Conservation (phyloP, 768 basidiomycete genomes). For the Suillus subalutaceus region DNA sequence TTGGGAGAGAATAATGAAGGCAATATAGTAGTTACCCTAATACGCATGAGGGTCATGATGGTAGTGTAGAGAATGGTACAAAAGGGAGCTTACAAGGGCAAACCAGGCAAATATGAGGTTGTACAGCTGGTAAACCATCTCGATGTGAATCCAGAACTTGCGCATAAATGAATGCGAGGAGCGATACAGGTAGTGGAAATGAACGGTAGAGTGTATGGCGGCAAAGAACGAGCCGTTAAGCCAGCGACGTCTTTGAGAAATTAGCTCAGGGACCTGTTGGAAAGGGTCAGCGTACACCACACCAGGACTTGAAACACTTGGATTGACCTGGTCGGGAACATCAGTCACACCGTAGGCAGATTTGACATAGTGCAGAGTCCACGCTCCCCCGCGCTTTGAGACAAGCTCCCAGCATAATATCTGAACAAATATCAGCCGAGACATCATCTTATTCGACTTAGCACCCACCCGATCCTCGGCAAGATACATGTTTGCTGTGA, state of each 20-base stretch:
- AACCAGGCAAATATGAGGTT: constrained; percentile 96
- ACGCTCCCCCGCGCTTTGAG: constrained; percentile 86
- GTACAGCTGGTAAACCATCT: constrained; percentile 88
- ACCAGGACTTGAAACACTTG: not conserved
- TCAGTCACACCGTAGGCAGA: constrained; percentile 92
- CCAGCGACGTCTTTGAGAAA: constrained; percentile 95
- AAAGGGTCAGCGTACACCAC: constrained; percentile 2
- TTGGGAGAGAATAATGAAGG: constrained; percentile 75
- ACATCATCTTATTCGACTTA: not conserved
- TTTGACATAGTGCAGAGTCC: constrained; percentile 97
- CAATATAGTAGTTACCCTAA: constrained; percentile 90
- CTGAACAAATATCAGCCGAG: constrained; percentile 37
- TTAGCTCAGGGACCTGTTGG: constrained; percentile 80
- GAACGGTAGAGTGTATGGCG: constrained; percentile 86
- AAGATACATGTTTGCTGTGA: constrained; percentile 96
- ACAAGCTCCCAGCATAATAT: constrained; percentile 98
- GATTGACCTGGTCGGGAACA: constrained; percentile 81
- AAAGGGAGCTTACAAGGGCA: constrained; percentile 55
- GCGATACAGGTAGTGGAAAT: constrained; percentile 95
- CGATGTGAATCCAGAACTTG: constrained; percentile 95
- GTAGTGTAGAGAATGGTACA: not conserved
- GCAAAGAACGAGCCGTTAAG: constrained; percentile 99
- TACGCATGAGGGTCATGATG: constrained; percentile 2
- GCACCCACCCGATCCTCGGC: constrained; percentile 78
- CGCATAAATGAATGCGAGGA: constrained; percentile 79